Evolutionary conservation across 1,284 basidiomycete genomes (phyloP), one percentile per base, ranked within the genome.

Genomic region (Afroboletus lepidellus): DNA sequence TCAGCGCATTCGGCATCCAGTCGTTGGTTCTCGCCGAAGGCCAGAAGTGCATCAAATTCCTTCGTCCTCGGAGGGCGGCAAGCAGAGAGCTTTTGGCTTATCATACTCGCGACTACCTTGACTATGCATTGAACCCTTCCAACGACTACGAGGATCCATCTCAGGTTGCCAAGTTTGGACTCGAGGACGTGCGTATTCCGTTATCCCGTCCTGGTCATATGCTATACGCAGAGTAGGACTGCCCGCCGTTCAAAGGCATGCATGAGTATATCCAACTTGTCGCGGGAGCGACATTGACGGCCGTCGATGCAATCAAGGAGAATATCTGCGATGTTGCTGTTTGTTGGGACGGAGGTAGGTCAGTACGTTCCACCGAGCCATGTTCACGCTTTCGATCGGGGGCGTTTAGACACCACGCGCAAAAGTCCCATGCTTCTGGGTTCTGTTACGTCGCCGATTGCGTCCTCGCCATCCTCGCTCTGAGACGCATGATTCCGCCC

Each of bases 361-460:
- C 65, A 60, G 74, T 20, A 3, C 15, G 15, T 51, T 41, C n/a
- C 48, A 3, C 21, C 36, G 2, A 29, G 6, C 18, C 38, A 5
- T 41, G 37, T 48, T 56, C 29, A 53, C 21, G 16, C 21, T 21
- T 23, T 23, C 12, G 12, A 20, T 29, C 33, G 30, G 37, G 32
- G 8, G 7, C 41, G 43, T 53, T 16, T 50, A 87, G 90, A 63
- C 91, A 92, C 59, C 91, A 93, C 58, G 86, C 87, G 0, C 81
- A 82, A 48, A 87, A 88, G 64, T 75, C 79, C 0, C 77, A 75
- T 46, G 92, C 92, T 0, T 84, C 89, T 3, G 95, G 94, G 0
- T 98, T 94, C 71, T 98, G 94, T 73, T 98, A 97, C 66, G 85
- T 97, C 25, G 92, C 93, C 5, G 95, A 98, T 66, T 87, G 87